Conservation (phyloP, 805 yeast genomes). For the Wickerhamomyces bisporus region DNA sequence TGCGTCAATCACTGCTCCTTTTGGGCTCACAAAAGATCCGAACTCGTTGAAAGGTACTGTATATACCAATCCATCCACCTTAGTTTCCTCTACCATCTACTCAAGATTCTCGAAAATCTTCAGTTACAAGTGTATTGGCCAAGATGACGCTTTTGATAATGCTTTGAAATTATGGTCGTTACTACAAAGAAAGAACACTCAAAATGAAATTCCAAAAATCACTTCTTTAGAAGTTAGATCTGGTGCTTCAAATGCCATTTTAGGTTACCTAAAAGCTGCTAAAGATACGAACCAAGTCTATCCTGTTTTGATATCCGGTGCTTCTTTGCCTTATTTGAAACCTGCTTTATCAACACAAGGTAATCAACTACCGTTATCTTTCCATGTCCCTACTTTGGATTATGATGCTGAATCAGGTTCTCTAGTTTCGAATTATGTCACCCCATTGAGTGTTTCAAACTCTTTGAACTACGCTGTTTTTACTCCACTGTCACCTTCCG, state of each 20-base stretch:
- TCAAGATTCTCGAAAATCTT: conserved; percentile 48
- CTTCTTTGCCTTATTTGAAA: conserved; percentile 63
- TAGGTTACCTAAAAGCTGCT: conserved; percentile 53
- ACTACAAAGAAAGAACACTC: conserved; percentile 44
- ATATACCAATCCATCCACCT: conserved; percentile 50
- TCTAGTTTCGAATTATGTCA: conserved; percentile 58
- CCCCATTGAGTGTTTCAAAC: conserved; percentile 58
- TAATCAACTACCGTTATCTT: conserved; percentile 49
- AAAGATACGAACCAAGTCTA: conserved; percentile 25
- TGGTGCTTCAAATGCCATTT: conserved; percentile 76
- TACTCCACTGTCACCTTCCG: conserved; percentile 56
- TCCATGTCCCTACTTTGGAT: conserved; percentile 74
- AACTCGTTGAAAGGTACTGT: conserved; percentile 40
- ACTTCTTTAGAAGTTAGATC: conserved; percentile 64
- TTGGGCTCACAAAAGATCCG: conserved; percentile 59
- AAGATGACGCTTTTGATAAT: conserved; percentile 54
- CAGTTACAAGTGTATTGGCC: conserved; percentile 65
- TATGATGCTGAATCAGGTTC: conserved; percentile 49
- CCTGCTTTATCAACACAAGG: conserved; percentile 40
- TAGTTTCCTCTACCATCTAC: conserved; percentile 52
- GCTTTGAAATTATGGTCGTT: conserved; percentile 56
- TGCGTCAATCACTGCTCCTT: conserved; percentile 44
- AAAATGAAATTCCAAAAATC: conserved; percentile 56
- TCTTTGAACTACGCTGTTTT: conserved; percentile 61
- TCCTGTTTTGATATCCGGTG: conserved; percentile 57